Percentiles rank a stretch among this genome's conserved stretches.
Evolutionary conservation across 306 rosid species (phyloP).

Genomic region (Sicyos edulis): DNA sequence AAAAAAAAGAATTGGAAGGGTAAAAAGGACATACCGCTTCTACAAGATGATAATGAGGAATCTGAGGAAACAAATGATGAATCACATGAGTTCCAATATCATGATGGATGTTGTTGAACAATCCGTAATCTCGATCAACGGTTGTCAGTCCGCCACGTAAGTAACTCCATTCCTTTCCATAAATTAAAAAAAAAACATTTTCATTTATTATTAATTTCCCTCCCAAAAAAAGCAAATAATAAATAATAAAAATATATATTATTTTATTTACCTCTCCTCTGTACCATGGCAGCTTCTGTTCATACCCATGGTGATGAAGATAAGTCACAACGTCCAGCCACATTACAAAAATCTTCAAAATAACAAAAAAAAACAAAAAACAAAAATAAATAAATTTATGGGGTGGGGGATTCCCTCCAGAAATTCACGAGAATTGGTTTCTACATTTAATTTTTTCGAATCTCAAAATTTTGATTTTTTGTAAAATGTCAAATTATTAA

Average conservation of each 20-base stretch:
- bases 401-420: no score
- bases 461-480: no score
- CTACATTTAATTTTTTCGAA: no score
- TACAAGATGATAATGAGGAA: conserved; percentile 82
- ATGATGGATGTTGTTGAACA: conserved; percentile 77
- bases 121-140: conserved; percentile 84
- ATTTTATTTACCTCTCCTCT: conserved; percentile 66
- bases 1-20: no score
- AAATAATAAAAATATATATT: background rate
- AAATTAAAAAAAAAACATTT: no score
- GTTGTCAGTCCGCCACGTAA: conserved; percentile 91
- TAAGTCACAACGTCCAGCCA: conserved; percentile 91
- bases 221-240: no score
- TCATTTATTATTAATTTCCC: no score
- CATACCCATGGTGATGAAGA: conserved; percentile 89
- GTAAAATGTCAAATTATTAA: no score
- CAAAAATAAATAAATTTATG: no score
- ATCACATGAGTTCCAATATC: conserved; percentile 98
- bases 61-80: conserved; percentile 96
- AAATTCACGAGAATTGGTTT: no score
- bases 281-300: conserved; percentile 89
- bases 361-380: no score
- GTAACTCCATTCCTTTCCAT: conserved; percentile 75
- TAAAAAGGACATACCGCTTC: conserved; percentile 58
- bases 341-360: conserved; percentile 57